Evolutionary conservation across 208 protist species (phyloP).

Genomic region (Trypanosoma brucei): DNA sequence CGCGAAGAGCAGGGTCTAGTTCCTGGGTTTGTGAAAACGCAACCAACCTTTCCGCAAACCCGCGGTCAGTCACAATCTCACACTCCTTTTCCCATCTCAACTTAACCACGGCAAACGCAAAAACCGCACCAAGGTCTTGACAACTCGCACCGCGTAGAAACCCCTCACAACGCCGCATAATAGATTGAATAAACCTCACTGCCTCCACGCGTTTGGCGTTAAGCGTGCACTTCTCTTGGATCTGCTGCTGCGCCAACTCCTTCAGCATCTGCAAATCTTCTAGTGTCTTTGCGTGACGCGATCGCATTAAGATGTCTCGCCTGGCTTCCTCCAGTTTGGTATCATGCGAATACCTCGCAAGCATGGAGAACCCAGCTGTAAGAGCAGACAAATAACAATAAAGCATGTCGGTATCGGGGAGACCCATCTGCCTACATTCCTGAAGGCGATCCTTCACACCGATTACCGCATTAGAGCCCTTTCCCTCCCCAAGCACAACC

Average conservation of each 20-base stretch:
- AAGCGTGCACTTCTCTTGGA: neutral
- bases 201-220: neutral
- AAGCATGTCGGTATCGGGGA: slow-evolving; percentile 6
- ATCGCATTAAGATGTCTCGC: neutral
- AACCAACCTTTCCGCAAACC: slow-evolving; percentile 8
- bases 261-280: slow-evolving; percentile 8
- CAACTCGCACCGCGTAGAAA: slow-evolving; percentile 17
- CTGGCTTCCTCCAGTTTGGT: neutral
- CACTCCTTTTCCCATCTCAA: slow-evolving; percentile 16
- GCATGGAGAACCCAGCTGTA: neutral
- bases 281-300: neutral
- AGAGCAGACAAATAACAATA: slow-evolving; percentile 12
- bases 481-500: neutral
- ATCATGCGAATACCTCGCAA: neutral
- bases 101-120: slow-evolving; percentile 11
- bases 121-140: slow-evolving; percentile 6
- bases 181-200: neutral
- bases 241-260: slow-evolving; percentile 2
- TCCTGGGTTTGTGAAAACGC: neutral
- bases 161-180: slow-evolving; percentile 3
- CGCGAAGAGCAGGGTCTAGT: slow-evolving; percentile 4
- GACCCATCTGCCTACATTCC: neutral
- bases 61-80: neutral
- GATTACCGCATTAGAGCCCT: neutral
- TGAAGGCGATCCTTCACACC: neutral